Evolutionary conservation across 441 rosid genomes (phyloP), one percentile per base, ranked within the genome.

Genomic region (Raphanus hybrid): DNA sequence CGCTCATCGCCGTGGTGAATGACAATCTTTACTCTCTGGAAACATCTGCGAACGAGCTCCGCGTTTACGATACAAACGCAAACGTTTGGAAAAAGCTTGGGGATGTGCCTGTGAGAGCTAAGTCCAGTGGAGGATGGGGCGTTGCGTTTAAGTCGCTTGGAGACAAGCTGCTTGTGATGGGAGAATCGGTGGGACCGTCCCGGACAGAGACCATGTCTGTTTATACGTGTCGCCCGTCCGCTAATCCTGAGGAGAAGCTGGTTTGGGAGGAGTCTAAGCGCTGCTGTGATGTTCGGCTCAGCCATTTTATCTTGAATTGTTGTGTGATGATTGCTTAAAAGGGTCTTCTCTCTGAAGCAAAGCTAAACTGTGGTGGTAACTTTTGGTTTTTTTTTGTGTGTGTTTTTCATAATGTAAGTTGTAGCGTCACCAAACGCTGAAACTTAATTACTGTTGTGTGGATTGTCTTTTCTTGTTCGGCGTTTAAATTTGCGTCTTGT

Each of bases 81-180:
- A 80, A 76, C 67, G 35, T 61, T 39, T 92, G 98, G 98, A 92
- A 83, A 82, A 88, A 84, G 37, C 72, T 92, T 48, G 98, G 97
- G 59, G 74, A 68, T 6, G 97, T 89, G 8, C 98, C 98, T 0
- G 94, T 94, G 50, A 80, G 92, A 67, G 97, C 97, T 2, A 92
- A 86, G 80, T 79, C 85, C 61, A 81, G 77, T 70, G 80, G 75
- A 76, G 98, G 98, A 67, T 94, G 97, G 98, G 97, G 97, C 0
- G 91, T 94, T 12, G 98, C 98, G 3, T 94, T 94, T 85, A 94
- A 90, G 88, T 91, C 97, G 1, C 84, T 94, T 18, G 98, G 97
- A 10, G 81, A 89, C 8, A 89, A 91, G 79, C 83, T 94, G 75
- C 91, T 94, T 6, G 94, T 92, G 69, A 92, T 94, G 5, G 97